Evolutionary conservation across 441 rosid species (phyloP).

Genomic region (Gossypium schwendimanii): DNA sequence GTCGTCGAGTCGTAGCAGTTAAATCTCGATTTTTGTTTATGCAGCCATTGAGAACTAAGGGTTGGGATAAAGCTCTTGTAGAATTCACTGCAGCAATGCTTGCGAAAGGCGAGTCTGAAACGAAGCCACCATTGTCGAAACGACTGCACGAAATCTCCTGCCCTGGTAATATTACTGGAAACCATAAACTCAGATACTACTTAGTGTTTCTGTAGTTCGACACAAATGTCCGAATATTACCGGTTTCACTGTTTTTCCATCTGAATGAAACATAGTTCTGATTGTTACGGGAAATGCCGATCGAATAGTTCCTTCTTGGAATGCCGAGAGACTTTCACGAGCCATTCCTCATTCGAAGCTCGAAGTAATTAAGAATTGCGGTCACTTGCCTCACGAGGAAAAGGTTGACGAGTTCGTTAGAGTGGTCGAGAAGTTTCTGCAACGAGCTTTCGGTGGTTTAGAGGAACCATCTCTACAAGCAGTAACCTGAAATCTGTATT

Average conservation of each 20-base stretch:
- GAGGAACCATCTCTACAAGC: conserved; percentile 26
- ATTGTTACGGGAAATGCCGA: conserved; percentile 75
- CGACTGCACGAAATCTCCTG: conserved; percentile 48
- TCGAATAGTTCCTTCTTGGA: conserved; percentile 85
- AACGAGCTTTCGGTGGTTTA: conserved; percentile 35
- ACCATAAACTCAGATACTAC: background rate
- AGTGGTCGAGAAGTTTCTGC: conserved; percentile 42
- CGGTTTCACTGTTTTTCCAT: conserved; percentile 9
- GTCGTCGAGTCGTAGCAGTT: background rate
- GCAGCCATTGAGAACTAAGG: conserved; percentile 55
- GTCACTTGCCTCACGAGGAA: conserved; percentile 90
- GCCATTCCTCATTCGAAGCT: conserved; percentile 68
- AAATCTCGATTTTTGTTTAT: conserved; percentile 10
- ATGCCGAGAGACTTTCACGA: conserved; percentile 60
- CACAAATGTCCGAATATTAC: no score
- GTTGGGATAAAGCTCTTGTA: conserved; percentile 61
- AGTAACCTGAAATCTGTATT: conserved; percentile 4
- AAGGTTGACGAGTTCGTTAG: conserved; percentile 47
- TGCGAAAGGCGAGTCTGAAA: conserved; percentile 20
- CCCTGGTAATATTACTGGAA: conserved; percentile 30
- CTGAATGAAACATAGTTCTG: conserved; percentile 36
- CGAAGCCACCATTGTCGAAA: conserved; percentile 33
- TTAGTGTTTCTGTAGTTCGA: no score
- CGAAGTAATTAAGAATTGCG: conserved; percentile 58
- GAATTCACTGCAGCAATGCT: conserved; percentile 58